A percentile compares a stretch with the other conserved stretches of the same genome.
phyloP scores from a whole-genome alignment of 2,329 filamentous ascomycete genomes.

The Fusarium robinianum region DNA sequence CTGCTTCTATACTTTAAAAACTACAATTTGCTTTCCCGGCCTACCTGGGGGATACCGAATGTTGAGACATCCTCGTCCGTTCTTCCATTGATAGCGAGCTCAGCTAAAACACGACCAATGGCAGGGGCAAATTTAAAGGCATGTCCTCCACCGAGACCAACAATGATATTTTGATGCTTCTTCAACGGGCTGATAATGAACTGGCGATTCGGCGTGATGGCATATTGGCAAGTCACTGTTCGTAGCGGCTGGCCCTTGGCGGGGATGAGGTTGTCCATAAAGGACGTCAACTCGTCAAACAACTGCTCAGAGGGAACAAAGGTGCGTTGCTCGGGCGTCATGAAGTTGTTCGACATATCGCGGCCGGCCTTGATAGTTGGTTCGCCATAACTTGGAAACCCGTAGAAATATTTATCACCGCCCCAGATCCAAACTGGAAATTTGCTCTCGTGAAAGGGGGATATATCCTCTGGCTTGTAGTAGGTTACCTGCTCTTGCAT shows the following conservation, averaged over 20 bases:
- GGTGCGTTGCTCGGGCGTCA: conserved; percentile 21
- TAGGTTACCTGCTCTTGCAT: conserved; percentile 34
- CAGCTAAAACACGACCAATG: conserved; percentile 24
- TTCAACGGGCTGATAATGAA: conserved; percentile 21
- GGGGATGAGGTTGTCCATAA: conserved; percentile 4
- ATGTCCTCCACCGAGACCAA: conserved; percentile 20
- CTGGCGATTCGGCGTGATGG: conserved; percentile 24
- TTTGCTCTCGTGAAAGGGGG: conserved; percentile 5
- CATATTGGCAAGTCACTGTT: conserved; percentile 29
- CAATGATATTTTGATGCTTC: conserved; percentile 18
- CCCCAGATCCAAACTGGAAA: conserved; percentile 30
- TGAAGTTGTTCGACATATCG: conserved; percentile 22
- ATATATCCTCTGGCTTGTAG: conserved; percentile 17
- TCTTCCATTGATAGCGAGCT: conserved; percentile 25
- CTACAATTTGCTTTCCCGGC: conserved; percentile 1
- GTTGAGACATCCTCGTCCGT: conserved; percentile 26
- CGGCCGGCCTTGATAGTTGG: conserved; percentile 26
- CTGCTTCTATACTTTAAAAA: no score
- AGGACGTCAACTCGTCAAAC: neutral
- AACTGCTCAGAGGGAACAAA: conserved; percentile 9
- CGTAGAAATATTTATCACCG: conserved; percentile 14
- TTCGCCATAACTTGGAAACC: conserved; percentile 22
- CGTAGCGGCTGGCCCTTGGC: conserved; percentile 9
- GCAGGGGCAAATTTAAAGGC: conserved; percentile 29
- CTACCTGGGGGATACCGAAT: conserved; percentile 12